Base-by-base conservation (phyloP, 768 basidiomycete species). In the Trametes cubensis region DNA sequence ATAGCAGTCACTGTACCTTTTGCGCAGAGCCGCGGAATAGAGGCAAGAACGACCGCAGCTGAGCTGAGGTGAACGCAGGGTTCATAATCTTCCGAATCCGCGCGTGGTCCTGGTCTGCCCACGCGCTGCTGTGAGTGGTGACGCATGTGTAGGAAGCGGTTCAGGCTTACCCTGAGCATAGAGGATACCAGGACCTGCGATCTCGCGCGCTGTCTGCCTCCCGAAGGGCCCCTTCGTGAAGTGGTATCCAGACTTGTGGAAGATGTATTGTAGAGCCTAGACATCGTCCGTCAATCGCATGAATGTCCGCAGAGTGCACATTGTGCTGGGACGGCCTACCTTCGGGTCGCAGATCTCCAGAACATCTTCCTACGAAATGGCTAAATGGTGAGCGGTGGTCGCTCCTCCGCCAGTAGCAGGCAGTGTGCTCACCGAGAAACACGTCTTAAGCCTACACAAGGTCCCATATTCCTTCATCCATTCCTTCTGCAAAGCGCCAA, bases 231-330 rank as follows among this genome's bases (percentile, higher is more conserved):
- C 21, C 66, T 84, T 70, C 20, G 56, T 54, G 58, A 68, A 74
- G 48, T 65, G 66, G 44, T 72, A 73, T 39, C 70, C 69, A 0
- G 72, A 68, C 38, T 66, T 68, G 30, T 74, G 68, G 15, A 70
- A 65, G 44, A 72, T 69, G 56, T 71, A 66, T 57, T 74, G 73
- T 10, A 73, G 53, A 0, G 71, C 72, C 63, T 73, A 41, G 28
- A 55, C 60, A 1, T 41, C 49, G 5, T 58, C 30, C 40, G 48
- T 57, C 17, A 60, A 26, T 11, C 6, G 17, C 7, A 34, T 11
- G 21, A 20, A 47, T 57, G 47, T 44, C 23, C 45, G 45, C 55
- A 21, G 7, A n/a, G n/a, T n/a, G n/a, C n/a, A n/a, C n/a, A n/a
- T n/a, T n/a, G n/a, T n/a, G n/a, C n/a, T n/a, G n/a, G 20, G 30